A percentile compares a stretch with the other conserved stretches of the same genome.
These are phyloP conservation scores for Pichia scutulata DNA, from an alignment of 805 yeast genomes.

Conservation along the genomic window DNA sequence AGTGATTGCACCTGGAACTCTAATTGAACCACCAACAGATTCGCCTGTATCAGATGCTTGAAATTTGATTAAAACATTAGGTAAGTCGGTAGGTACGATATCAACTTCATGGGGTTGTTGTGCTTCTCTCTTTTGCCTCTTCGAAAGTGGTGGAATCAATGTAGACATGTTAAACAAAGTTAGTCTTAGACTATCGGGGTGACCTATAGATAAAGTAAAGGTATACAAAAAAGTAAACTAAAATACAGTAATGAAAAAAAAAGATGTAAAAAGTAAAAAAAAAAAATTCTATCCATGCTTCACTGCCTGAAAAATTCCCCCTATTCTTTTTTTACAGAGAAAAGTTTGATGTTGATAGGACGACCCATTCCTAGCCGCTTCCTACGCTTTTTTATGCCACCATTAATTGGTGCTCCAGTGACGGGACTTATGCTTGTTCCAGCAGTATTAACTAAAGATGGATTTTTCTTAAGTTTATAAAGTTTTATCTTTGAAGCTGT, in stretches of 20 bases:
- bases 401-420: conserved; percentile 6
- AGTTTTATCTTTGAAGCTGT: background rate
- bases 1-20: conserved; percentile 86
- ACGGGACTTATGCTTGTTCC: conserved; percentile 9
- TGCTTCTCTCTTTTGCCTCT: conserved; percentile 76
- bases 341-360: conserved; percentile 16
- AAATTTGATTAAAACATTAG: conserved; percentile 80
- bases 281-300: background rate
- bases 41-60: conserved; percentile 94
- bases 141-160: conserved; percentile 85
- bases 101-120: conserved; percentile 74
- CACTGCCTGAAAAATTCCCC: conserved; percentile 3
- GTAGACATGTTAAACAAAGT: conserved; percentile 62
- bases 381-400: conserved; percentile 5
- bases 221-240: background rate
- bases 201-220: background rate
- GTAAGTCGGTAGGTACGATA: conserved; percentile 67
- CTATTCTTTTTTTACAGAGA: conserved; percentile 5
- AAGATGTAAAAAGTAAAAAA: background rate
- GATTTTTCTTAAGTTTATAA: background rate
- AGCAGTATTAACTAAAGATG: background rate
- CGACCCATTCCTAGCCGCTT: conserved; percentile 25
- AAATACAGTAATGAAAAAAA: background rate
- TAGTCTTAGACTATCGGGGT: background rate
- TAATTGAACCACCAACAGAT: conserved; percentile 68